phyloP scores from a whole-genome alignment of 2,329 filamentous ascomycete species.

The Aspergillus caelatus region DNA sequence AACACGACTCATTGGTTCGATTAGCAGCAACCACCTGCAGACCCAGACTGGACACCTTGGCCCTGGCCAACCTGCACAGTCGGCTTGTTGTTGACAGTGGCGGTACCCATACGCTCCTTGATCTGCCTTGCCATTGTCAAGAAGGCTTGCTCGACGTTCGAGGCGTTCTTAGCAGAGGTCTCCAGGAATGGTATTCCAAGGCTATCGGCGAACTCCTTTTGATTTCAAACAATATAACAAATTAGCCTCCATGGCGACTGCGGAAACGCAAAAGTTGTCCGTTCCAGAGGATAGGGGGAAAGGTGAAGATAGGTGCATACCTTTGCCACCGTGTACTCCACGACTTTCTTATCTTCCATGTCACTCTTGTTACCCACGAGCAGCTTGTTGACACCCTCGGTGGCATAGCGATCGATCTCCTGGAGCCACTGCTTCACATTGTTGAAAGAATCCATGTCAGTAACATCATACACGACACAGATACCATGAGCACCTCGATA shows the following conservation, averaged over 20 bases:
- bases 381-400: conserved; percentile 98
- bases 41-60: conserved; percentile 87
- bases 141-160: conserved; percentile 99
- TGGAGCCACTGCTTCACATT: conserved; percentile 99
- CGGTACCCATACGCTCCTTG: conserved; percentile 99
- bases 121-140: conserved; percentile 99
- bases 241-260: conserved; percentile 15
- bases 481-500: conserved; percentile 99
- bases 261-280: neutral
- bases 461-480: conserved; percentile 99
- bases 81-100: conserved; percentile 96
- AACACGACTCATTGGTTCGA: conserved; percentile 29
- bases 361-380: conserved; percentile 99
- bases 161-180: conserved; percentile 99
- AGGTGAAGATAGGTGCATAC: conserved; percentile 54
- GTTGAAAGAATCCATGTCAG: conserved; percentile 99
- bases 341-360: conserved; percentile 99
- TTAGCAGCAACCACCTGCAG: conserved; percentile 90
- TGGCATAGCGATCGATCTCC: conserved; percentile 98
- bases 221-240: conserved; percentile 10
- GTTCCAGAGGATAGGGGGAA: neutral
- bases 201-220: conserved; percentile 96
- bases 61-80: conserved; percentile 95
- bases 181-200: conserved; percentile 99
- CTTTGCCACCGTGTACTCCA: conserved; percentile 99